Evolutionary conservation across 2,329 filamentous ascomycete species (phyloP).

Genomic region (Fusarium clavum): DNA sequence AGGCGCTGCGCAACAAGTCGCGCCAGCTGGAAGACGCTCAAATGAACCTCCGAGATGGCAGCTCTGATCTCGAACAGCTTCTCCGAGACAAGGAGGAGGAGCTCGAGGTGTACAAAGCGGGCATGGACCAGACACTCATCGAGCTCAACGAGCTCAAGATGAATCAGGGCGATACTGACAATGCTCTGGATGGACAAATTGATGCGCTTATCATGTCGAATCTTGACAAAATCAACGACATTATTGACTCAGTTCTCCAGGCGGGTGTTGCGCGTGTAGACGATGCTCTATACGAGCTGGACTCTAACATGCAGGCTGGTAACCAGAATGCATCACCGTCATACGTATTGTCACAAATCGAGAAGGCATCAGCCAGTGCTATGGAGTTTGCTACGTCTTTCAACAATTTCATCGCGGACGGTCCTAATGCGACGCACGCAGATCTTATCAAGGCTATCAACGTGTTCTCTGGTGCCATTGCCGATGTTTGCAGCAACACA

Average conservation of each 20-base stretch:
- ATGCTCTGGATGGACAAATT: constrained; percentile 88
- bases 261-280: constrained; percentile 93
- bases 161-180: constrained; percentile 79
- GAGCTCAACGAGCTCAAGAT: constrained; percentile 90
- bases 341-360: constrained; percentile 95
- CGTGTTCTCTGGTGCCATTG: constrained; percentile 88
- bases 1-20: constrained; percentile 88
- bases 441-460: constrained; percentile 95
- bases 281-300: constrained; percentile 95
- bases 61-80: constrained; percentile 85
- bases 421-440: constrained; percentile 87
- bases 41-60: constrained; percentile 80
- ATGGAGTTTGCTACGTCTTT: constrained; percentile 98
- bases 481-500: constrained; percentile 94
- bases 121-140: constrained; percentile 95
- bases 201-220: constrained; percentile 89
- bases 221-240: constrained; percentile 93
- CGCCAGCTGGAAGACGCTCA: constrained; percentile 87
- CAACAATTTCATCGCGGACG: constrained; percentile 98
- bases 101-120: constrained; percentile 96
- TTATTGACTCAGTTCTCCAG: constrained; percentile 96
- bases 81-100: constrained; percentile 97
- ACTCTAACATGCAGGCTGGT: constrained; percentile 97
- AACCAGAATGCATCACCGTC: constrained; percentile 97
- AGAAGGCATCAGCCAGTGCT: constrained; percentile 92